Base-by-base conservation (phyloP, 2,329 filamentous ascomycete genomes). In the Didymosphaeria variabile region DNA sequence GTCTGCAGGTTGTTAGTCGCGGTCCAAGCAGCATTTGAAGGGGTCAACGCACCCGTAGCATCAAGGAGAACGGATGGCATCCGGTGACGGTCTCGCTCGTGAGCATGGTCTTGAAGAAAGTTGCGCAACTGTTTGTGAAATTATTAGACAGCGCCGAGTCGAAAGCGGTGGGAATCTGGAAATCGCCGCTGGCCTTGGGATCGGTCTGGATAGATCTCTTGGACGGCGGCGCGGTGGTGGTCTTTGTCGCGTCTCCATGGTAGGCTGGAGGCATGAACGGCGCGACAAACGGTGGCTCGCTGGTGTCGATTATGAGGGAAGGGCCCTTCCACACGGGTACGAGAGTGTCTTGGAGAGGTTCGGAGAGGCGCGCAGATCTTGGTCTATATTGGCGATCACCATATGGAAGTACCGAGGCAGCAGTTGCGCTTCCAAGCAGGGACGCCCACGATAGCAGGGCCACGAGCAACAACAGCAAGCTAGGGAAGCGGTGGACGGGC, bases 31-130 rank as follows among this genome's bases (percentile, higher is more conserved):
- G 49, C 8, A 19, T 34, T 17, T n/a, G 17, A 21, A 36, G 10
- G 19, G 45, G 12, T 21, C 17, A 34, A 64, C 86, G 73, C 80
- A 92, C 91, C 82, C 91, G 88, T 10, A 98, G 83, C 66, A 98
- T 86, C 70, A 97, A 84, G 1, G 94, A 97, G 59, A 97, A 83
- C 0, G 94, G 92, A 67, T 94, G 88, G 80, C 94, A 98, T 55
- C 85, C 77, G 67, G 87, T 85, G 69, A 95, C 93, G 3, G 86
- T 88, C 6, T 84, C 74, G 72, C 92, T 86, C 50, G 79, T 80
- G 54, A 95, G 84, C 69, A 97, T 88, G 2, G 77, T 77, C 55
- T 86, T 82, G 76, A 97, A 89, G 79, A 94, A 94, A 5, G 74
- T 75, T 3, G 88, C 86, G 72, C 91, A 94, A 5, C 81, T 80